These are phyloP conservation scores for Yamadazyma friedrichii DNA, from an alignment of 1,139 yeast genomes.

Conservation along the genomic window DNA sequence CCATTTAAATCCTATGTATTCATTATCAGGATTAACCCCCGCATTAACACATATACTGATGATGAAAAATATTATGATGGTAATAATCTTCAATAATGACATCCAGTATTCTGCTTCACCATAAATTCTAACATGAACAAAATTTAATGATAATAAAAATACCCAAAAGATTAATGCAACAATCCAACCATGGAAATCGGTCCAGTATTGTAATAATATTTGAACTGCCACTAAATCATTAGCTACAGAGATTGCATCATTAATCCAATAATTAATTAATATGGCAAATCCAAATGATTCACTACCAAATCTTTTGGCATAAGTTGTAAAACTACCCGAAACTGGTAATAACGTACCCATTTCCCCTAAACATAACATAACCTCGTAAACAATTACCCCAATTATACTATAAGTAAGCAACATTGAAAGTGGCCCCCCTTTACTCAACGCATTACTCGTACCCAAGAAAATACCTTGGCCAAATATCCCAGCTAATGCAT, in stretches of 20 bases:
- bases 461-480: constrained; percentile 72
- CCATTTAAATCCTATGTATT: constrained; percentile 38
- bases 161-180: constrained; percentile 61
- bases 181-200: constrained; percentile 56
- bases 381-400: constrained; percentile 57
- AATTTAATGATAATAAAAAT: constrained; percentile 49
- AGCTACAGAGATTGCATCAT: constrained; percentile 63
- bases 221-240: constrained; percentile 62
- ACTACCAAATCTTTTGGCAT: constrained; percentile 59
- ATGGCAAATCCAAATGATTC: constrained; percentile 65
- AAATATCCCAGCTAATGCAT: constrained; percentile 64
- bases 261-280: constrained; percentile 62
- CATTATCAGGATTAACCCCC: constrained; percentile 30
- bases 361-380: constrained; percentile 65
- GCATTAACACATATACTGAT: constrained; percentile 38
- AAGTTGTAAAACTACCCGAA: constrained; percentile 62
- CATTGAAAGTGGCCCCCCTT: constrained; percentile 66
- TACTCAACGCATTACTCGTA: constrained; percentile 56
- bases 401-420: constrained; percentile 57
- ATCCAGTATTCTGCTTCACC: constrained; percentile 45
- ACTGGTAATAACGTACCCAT: constrained; percentile 62
- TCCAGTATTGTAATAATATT: constrained; percentile 61
- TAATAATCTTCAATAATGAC: constrained; percentile 36
- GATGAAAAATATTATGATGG: constrained; percentile 41
- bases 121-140: constrained; percentile 51